phyloP scores from a whole-genome alignment of 208 protist genomes.

The Leishmania mexicana region DNA sequence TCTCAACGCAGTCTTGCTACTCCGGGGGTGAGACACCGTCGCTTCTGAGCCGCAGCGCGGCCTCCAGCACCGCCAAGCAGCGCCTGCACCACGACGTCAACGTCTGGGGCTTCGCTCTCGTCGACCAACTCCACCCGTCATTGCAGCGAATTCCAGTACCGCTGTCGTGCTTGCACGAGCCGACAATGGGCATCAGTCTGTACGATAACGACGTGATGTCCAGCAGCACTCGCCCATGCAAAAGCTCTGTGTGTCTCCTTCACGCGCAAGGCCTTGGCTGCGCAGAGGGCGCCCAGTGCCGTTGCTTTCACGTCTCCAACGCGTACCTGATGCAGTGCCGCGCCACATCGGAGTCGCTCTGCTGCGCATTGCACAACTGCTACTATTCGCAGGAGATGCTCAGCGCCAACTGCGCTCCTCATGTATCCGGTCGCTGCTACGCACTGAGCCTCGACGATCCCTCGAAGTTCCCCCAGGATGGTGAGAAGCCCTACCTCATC shows the following conservation, averaged over 20 bases:
- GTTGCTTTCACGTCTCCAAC: slow-evolving; percentile 44
- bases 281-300: slow-evolving; percentile 33
- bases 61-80: slow-evolving; percentile 10
- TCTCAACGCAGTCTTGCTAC: slow-evolving; percentile 31
- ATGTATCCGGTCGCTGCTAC: slow-evolving; percentile 37
- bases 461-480: slow-evolving; percentile 22
- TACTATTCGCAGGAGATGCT: slow-evolving; percentile 68
- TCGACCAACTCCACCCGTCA: slow-evolving; percentile 46
- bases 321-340: slow-evolving; percentile 45
- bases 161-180: slow-evolving; percentile 44
- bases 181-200: slow-evolving; percentile 36
- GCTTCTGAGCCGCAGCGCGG: slow-evolving; percentile 13
- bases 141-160: slow-evolving; percentile 53
- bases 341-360: slow-evolving; percentile 36
- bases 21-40: slow-evolving; percentile 26
- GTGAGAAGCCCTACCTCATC: slow-evolving; percentile 31
- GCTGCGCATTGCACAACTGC: slow-evolving; percentile 64
- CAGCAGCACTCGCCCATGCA: slow-evolving; percentile 56
- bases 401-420: slow-evolving; percentile 30
- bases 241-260: slow-evolving; percentile 46
- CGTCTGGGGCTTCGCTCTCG: slow-evolving; percentile 56
- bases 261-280: slow-evolving; percentile 38
- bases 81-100: slow-evolving; percentile 34
- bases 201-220: slow-evolving; percentile 59
- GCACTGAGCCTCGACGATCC: slow-evolving; percentile 39